Base-by-base conservation (phyloP, 257 asterid genomes). In the Solanum lycopersicoides region DNA sequence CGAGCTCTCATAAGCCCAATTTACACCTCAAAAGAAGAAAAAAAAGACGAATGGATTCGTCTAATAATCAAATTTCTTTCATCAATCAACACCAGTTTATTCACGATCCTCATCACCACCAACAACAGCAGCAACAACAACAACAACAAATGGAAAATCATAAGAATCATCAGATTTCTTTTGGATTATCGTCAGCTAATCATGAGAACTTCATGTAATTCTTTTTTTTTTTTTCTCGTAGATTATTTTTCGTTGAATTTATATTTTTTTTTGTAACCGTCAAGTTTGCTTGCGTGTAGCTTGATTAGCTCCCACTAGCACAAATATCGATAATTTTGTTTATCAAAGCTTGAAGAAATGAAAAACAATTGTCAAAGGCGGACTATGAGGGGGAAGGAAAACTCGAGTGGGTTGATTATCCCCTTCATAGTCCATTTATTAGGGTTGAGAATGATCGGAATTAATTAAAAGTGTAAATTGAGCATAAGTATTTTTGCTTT, bases 111-210 rank as follows among this genome's bases (percentile, higher is more conserved):
- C 88, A 47, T 2, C 92, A 92, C 20, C 42, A 79, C 0, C 92
- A 92, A 15, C 35, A 41, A 2, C 92, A 92, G 20, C 42, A 79
- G 1, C 92, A 92, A 20, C 35, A 41, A 2, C 92, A 88, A 7
- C 60, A 44, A 13, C 85, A 80, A 4, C 69, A 50, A 3, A 83
- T 88, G 28, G 74, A 90, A 68, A 89, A 73, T 76, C 90, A 92
- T 13, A 42, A 45, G 30, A 13, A 42, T 76, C 44, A 72, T 88
- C 97, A 94, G 89, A 95, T 93, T 35, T 91, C 98, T 5, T 94
- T 95, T 71, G 96, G 93, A 80, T 92, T 92, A 95, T 92, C 91
- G 91, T 56, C 98, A 88, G 12, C 87, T 56, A 95, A 0, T 88
- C 97, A 96, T 9, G 88, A 87, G 35, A 87, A 79, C 88, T 95